phyloP scores from a whole-genome alignment of 129 eudicot species.

The Logfia minima region DNA sequence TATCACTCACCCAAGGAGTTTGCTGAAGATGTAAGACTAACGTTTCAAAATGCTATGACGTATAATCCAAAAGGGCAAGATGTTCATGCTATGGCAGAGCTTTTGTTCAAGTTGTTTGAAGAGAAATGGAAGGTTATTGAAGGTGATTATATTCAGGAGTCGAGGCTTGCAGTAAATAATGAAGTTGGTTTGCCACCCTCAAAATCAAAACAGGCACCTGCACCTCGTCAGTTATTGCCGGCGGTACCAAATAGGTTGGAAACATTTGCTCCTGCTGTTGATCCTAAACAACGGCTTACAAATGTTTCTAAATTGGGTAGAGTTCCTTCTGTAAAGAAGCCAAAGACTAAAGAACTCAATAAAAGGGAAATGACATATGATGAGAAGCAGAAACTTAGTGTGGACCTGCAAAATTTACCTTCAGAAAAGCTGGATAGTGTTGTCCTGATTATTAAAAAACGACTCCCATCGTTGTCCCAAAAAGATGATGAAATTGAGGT shows the following conservation, averaged over 20 bases:
- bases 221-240: conserved; percentile 24
- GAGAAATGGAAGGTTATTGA: conserved; percentile 75
- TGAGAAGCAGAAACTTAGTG: conserved; percentile 87
- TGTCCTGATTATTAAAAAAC: conserved; percentile 77
- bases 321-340: conserved; percentile 61
- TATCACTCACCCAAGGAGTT: conserved; percentile 76
- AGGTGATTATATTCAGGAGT: conserved; percentile 57
- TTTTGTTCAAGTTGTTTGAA: conserved; percentile 64
- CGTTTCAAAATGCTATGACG: conserved; percentile 80
- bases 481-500: conserved; percentile 94
- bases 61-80: conserved; percentile 90
- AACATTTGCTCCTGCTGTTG: conserved; percentile 28
- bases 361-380: conserved; percentile 91
- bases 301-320: conserved; percentile 37
- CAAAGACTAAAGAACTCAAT: conserved; percentile 71
- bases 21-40: conserved; percentile 85
- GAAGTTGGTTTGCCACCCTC: conserved; percentile 48
- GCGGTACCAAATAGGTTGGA: conserved; percentile 38
- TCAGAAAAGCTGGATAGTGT: conserved; percentile 78
- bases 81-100: conserved; percentile 82
- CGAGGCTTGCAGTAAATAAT: conserved; percentile 36
- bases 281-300: conserved; percentile 32
- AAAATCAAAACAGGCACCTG: conserved; percentile 43
- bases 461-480: conserved; percentile 67
- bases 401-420: conserved; percentile 72